Conservation (phyloP, 495 filamentous ascomycete species). For the Cladorrhinum samala region DNA sequence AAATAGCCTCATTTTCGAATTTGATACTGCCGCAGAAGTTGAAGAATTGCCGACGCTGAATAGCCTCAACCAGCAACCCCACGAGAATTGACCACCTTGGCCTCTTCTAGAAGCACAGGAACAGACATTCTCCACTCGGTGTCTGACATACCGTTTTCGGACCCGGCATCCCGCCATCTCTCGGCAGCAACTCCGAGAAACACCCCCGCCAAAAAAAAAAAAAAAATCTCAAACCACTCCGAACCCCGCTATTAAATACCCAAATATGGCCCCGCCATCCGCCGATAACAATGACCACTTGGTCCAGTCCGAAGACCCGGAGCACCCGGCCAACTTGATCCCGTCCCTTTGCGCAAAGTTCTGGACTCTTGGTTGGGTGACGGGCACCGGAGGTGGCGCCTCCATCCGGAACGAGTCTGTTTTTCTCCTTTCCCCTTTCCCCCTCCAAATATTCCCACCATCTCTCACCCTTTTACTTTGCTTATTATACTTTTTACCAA, state of each 20-base stretch:
- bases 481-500: not conserved
- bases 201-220: too few relatives aligned
- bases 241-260: not conserved
- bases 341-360: conserved; percentile 88
- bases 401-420: conserved; percentile 63
- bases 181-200: too few relatives aligned
- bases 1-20: conserved; percentile 25
- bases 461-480: not conserved
- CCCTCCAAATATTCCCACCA: too few relatives aligned
- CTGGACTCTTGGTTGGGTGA: conserved; percentile 94
- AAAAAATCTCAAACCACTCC: too few relatives aligned
- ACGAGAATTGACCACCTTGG: not conserved
- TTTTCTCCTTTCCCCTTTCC: not conserved
- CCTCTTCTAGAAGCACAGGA: not conserved
- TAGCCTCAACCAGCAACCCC: not conserved
- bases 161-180: too few relatives aligned
- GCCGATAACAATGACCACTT: conserved; percentile 64
- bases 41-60: not conserved
- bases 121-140: too few relatives aligned
- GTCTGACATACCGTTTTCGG: too few relatives aligned
- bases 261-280: conserved; percentile 14
- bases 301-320: conserved; percentile 60
- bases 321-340: conserved; percentile 92
- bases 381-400: conserved; percentile 89
- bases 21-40: conserved; percentile 18